Evolutionary conservation across 495 filamentous ascomycete species (phyloP), one percentile per base, ranked within the genome.

Genomic region (Darksidea phi): DNA sequence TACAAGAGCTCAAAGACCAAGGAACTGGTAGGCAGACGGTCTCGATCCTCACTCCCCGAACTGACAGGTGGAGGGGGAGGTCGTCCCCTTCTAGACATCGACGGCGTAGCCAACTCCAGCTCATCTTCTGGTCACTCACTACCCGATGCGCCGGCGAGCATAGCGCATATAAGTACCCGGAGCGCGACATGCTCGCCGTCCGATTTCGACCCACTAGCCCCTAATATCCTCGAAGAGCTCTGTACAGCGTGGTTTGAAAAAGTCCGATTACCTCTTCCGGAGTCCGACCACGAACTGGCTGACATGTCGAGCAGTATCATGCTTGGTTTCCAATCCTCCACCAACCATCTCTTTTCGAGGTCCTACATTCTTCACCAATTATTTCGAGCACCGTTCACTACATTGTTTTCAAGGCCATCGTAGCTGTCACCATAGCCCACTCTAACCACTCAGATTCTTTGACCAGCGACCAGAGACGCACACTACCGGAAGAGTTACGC

Each of bases 291-390:
- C 18, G 41, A 43, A n/a, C 41, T 4, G 15, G 15, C 15, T 43
- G 41, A 20, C 13, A 6, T n/a, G 41, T 43, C 50, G 56, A 68
- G 37, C 66, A 63, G 38, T 73, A 72, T 51, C 72, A 74, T 57
- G 51, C 61, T 15, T 74, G 72, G 72, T 73, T 74, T 61, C 72
- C 72, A 1, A 73, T 74, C 37, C 66, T 74, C 3, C 72, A 74
- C 41, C 62, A 67, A 37, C 62, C 66, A 18, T 66, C 72, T 5
- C 42, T 74, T 23, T 49, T 68, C 11, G 65, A 62, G 26, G 50
- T 48, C 6, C 42, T 71, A 12, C 59, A 72, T 48, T 58, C 59
- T 11, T 42, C 60, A 1, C 57, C 46, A 10, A 46, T 47, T 1
- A 20, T 67, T 15, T 24, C 50, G 5, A 54, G 49, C 18, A 69